Conservation (phyloP, 306 rosid genomes). For the Acacia crassicarpa region DNA sequence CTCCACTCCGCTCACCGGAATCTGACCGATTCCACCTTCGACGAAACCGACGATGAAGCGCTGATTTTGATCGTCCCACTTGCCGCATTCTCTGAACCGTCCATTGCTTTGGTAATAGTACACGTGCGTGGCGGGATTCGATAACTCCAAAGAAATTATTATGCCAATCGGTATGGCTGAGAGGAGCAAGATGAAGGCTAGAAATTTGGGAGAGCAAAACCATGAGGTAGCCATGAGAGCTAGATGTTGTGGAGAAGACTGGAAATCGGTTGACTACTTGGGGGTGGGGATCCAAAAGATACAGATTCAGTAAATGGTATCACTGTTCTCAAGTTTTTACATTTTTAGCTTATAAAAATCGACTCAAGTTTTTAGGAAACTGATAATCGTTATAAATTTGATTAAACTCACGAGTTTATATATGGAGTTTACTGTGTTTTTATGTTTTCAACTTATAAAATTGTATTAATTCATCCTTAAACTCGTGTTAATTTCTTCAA, state of each 20-base stretch:
- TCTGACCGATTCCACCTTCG: constrained; percentile 67
- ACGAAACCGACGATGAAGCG: constrained; percentile 66
- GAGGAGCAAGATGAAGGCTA: constrained; percentile 44
- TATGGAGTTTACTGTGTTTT: too few relatives aligned
- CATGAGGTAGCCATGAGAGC: constrained; percentile 31
- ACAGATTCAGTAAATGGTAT: too few relatives aligned
- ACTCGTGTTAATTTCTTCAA: too few relatives aligned
- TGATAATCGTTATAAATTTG: too few relatives aligned
- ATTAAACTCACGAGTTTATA: too few relatives aligned
- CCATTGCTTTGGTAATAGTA: constrained; percentile 68
- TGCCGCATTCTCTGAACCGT: constrained; percentile 72
- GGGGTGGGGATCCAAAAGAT: neutral
- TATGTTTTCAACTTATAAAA: too few relatives aligned
- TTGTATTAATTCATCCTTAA: too few relatives aligned
- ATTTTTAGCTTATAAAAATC: too few relatives aligned
- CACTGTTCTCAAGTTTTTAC: too few relatives aligned
- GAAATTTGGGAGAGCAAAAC: constrained; percentile 47
- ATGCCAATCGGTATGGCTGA: constrained; percentile 74
- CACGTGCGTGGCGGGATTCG: constrained; percentile 61
- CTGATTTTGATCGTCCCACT: constrained; percentile 67
- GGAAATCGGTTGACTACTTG: neutral
- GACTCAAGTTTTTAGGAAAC: too few relatives aligned
- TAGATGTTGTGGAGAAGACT: neutral
- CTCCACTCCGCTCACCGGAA: constrained; percentile 35
- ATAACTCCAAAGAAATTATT: constrained; percentile 64